Evolutionary conservation across 1,139 yeast genomes (phyloP).

Genomic region (Candida sanyaensis): DNA sequence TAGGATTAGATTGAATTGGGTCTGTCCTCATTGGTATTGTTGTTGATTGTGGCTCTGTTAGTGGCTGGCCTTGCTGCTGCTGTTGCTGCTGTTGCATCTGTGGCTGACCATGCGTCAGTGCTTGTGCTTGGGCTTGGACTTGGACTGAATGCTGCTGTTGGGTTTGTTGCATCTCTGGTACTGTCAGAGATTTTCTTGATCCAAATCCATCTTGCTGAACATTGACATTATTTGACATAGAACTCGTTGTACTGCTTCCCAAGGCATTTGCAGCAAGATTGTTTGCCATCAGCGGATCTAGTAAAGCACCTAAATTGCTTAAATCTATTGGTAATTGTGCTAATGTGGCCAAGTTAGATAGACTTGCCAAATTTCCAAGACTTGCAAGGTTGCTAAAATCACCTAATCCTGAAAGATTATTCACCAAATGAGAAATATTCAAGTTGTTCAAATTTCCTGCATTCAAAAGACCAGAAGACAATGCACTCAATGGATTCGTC

Average conservation of each 20-base stretch:
- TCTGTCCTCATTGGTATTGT: not conserved
- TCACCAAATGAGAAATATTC: slow-evolving; percentile 47
- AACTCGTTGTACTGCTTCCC: slow-evolving; percentile 5
- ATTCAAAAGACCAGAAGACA: slow-evolving; percentile 25
- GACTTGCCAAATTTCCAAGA: slow-evolving; percentile 42
- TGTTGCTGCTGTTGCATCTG: too few species aligned
- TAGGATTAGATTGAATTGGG: not conserved
- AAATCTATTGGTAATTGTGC: slow-evolving; percentile 49
- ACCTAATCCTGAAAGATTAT: slow-evolving; percentile 36
- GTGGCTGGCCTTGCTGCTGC: not conserved
- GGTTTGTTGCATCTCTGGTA: not conserved
- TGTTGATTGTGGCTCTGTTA: not conserved
- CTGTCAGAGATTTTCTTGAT: slow-evolving; percentile 1
- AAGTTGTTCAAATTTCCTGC: slow-evolving; percentile 50
- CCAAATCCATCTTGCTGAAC: not conserved
- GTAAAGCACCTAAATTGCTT: slow-evolving; percentile 34
- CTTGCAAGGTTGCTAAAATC: slow-evolving; percentile 27
- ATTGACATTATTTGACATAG: not conserved
- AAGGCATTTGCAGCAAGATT: slow-evolving; percentile 3
- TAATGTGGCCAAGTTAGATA: slow-evolving; percentile 44
- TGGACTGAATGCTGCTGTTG: not conserved
- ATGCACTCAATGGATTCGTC: slow-evolving; percentile 14
- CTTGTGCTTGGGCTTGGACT: too few species aligned
- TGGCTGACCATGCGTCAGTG: too few species aligned
- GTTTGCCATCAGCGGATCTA: slow-evolving; percentile 23